These are phyloP conservation scores for Cordyceps farinosa DNA, from an alignment of 2,329 filamentous ascomycete genomes.

Conservation along the genomic window DNA sequence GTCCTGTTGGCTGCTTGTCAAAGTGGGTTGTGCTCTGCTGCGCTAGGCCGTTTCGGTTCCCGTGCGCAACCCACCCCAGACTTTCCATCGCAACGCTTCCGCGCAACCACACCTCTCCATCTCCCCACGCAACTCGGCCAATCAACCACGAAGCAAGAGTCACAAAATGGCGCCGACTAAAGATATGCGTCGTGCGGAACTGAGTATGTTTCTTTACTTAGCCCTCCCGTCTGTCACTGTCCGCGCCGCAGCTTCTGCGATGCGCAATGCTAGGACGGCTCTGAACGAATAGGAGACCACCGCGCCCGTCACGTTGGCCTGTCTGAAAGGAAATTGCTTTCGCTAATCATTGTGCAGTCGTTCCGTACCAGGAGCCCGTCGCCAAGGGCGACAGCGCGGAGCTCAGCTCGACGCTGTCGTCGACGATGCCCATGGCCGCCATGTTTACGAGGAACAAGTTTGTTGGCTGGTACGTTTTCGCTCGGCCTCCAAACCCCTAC, in stretches of 20 bases:
- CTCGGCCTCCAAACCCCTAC: too few relatives aligned
- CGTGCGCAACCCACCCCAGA: conserved; percentile 9
- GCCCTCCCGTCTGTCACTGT: neutral
- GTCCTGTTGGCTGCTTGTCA: neutral
- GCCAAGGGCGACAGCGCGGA: conserved; percentile 63
- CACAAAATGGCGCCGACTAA: conserved; percentile 62
- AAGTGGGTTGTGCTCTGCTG: neutral
- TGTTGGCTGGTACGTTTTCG: conserved; percentile 54
- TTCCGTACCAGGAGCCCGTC: conserved; percentile 79
- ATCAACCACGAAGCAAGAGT: neutral
- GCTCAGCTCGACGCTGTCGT: conserved; percentile 66
- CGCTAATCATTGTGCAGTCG: conserved; percentile 52
- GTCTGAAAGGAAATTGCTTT: too few relatives aligned
- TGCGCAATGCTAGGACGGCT: neutral
- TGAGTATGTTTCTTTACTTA: conserved; percentile 54
- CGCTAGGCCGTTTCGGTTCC: neutral
- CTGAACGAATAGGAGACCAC: neutral
- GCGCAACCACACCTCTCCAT: neutral
- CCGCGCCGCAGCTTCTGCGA: neutral
- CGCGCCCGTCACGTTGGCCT: neutral
- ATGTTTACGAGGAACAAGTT: conserved; percentile 92
- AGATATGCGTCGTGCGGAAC: conserved; percentile 71
- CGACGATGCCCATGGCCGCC: conserved; percentile 90
- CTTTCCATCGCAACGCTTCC: neutral
- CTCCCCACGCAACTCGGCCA: neutral